Conservation (phyloP, 139 green algal genomes). For the Tetraselmis striata region DNA sequence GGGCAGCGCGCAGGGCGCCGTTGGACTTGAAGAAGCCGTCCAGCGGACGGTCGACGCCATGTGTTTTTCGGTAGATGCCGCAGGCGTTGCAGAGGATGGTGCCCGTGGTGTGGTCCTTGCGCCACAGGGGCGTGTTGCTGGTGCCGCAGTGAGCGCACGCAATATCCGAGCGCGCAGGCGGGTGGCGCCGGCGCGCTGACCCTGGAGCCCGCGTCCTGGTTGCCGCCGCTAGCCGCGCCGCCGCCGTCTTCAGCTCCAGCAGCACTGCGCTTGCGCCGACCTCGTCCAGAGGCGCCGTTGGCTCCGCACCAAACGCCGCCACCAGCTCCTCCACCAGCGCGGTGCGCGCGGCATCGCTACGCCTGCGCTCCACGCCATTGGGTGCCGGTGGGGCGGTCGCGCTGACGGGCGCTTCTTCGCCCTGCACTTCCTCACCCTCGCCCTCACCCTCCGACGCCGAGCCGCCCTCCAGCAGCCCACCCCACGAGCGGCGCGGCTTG, state of each 20-base stretch:
- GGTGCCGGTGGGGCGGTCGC: no score
- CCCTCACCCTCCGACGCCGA: neutral
- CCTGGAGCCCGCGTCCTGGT: no score
- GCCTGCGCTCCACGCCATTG: no score
- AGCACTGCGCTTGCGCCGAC: neutral
- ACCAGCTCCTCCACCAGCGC: neutral
- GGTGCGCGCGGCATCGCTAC: neutral
- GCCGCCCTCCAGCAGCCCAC: neutral
- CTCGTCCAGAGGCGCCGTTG: no score
- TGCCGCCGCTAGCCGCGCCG: no score
- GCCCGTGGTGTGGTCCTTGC: constrained; percentile 41
- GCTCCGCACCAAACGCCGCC: no score
- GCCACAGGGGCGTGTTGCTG: constrained; percentile 59
- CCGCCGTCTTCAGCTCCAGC: neutral
- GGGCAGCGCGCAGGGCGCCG: neutral
- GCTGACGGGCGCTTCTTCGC: neutral
- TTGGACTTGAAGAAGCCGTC: constrained; percentile 10
- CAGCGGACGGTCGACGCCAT: constrained; percentile 14
- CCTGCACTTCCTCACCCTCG: neutral
- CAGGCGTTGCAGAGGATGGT: constrained; percentile 28
- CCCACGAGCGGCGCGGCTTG: neutral
- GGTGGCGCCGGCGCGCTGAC: no score
- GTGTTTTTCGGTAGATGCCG: constrained; percentile 33
- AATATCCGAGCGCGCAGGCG: constrained; percentile 7
- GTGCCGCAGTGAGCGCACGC: constrained; percentile 64